phyloP scores from a whole-genome alignment of 2,329 filamentous ascomycete genomes.

The Herpotrichia juniperi region DNA sequence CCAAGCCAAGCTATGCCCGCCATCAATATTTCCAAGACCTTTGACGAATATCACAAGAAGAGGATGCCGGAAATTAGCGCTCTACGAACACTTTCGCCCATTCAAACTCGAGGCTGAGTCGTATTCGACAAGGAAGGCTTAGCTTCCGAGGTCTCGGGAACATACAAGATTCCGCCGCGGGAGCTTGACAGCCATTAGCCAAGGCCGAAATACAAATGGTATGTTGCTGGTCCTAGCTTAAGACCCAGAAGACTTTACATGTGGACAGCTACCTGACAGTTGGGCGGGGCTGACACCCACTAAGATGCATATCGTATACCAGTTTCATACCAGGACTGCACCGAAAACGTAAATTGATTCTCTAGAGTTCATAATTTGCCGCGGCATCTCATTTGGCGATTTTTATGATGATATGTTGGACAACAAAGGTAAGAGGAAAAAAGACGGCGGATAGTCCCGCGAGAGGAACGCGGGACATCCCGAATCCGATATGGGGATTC shows the following conservation, averaged over 20 bases:
- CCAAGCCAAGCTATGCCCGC: constrained; percentile 16
- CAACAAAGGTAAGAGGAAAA: neutral
- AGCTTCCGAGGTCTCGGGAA: constrained; percentile 3
- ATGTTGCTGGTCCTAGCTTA: constrained; percentile 12
- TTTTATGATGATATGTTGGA: too few relatives aligned
- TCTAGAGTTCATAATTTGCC: neutral
- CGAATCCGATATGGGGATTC: neutral
- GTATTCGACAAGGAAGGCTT: constrained; percentile 6
- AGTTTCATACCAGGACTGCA: neutral
- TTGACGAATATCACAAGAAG: constrained; percentile 15
- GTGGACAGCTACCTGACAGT: constrained; percentile 9
- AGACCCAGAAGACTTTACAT: neutral
- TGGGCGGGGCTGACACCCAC: constrained; percentile 12
- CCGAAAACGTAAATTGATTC: neutral
- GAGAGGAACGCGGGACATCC: neutral
- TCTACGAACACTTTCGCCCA: neutral
- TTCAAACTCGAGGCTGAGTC: neutral
- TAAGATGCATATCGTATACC: neutral
- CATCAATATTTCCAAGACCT: constrained; percentile 34
- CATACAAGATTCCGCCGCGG: constrained; percentile 5
- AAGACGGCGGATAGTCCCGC: neutral
- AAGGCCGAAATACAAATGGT: constrained; percentile 9
- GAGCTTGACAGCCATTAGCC: constrained; percentile 9
- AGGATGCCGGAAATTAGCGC: constrained; percentile 5
- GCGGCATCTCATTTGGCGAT: neutral